These are phyloP conservation scores for Tetradesmus lagerheimii DNA, from an alignment of 139 green algal genomes.

Conservation along the genomic window DNA sequence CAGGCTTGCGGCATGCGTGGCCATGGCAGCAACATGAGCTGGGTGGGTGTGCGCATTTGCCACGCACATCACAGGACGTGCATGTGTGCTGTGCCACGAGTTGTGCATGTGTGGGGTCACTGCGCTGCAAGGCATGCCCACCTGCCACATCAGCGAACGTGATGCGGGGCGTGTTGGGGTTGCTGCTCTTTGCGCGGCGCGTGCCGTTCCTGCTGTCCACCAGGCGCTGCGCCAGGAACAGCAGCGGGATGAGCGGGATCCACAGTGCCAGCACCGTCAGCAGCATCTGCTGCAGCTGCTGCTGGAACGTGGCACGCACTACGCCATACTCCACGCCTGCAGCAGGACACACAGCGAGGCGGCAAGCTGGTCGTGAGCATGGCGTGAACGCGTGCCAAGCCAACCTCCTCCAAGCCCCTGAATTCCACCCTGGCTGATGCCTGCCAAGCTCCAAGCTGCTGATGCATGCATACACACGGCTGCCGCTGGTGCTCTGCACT, in stretches of 20 bases:
- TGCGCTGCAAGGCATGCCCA: background rate
- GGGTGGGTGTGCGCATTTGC: background rate
- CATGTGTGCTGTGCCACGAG: background rate
- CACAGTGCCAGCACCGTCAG: slow-evolving; percentile 77
- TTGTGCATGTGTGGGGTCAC: background rate
- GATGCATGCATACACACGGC: background rate
- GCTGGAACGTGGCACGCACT: background rate
- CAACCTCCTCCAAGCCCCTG: background rate
- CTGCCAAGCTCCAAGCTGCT: background rate
- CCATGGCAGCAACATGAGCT: background rate
- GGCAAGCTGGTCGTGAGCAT: background rate
- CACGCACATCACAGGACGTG: background rate
- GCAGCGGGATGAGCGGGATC: slow-evolving; percentile 88
- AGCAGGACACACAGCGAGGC: slow-evolving; percentile 31
- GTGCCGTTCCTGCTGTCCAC: slow-evolving; percentile 32
- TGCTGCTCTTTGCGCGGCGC: slow-evolving; percentile 48
- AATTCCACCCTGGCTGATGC: background rate
- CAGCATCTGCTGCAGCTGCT: slow-evolving; percentile 55
- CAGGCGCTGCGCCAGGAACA: slow-evolving; percentile 77
- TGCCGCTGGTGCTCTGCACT: too few species aligned
- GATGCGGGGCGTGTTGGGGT: slow-evolving; percentile 50
- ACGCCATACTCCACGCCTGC: slow-evolving; percentile 54
- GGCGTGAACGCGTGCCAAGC: background rate
- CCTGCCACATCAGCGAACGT: slow-evolving; percentile 82
- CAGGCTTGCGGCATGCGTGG: too few species aligned